A percentile compares a stretch with the other conserved stretches of the same genome.
Evolutionary conservation across 345 rosid genomes (phyloP).

Genomic region (Atalantia buxifolia): DNA sequence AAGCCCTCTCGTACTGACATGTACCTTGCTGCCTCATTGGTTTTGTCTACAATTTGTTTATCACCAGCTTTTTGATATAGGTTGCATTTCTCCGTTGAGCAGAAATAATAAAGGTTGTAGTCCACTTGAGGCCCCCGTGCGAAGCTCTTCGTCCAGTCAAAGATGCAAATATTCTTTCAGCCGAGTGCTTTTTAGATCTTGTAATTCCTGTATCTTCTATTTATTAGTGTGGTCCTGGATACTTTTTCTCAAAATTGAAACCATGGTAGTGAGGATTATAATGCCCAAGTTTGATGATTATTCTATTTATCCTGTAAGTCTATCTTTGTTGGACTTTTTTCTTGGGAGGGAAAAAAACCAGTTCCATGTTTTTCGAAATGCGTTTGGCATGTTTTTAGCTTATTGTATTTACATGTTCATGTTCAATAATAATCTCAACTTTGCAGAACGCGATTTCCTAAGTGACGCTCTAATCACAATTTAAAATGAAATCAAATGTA

Average conservation of each 20-base stretch:
- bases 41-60: conserved; percentile 5
- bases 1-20: neutral
- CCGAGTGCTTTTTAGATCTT: conserved; percentile 2
- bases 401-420: neutral
- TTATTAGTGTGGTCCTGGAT: conserved; percentile 9
- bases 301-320: neutral
- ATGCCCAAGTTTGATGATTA: neutral
- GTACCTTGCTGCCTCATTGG: neutral
- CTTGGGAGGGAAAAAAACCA: neutral
- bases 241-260: neutral
- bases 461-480: no score
- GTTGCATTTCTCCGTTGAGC: neutral
- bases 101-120: conserved; percentile 13
- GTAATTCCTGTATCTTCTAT: conserved; percentile 23
- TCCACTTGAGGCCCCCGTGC: neutral
- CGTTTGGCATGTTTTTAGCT: neutral
- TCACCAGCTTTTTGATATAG: neutral
- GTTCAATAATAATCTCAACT: neutral
- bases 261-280: neutral
- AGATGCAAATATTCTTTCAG: conserved; percentile 4
- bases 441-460: no score
- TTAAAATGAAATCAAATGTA: no score
- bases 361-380: neutral
- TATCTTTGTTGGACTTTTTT: neutral
- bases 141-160: neutral